Conservation (phyloP, 2,329 filamentous ascomycete genomes). For the Fusarium sulawesiense region DNA sequence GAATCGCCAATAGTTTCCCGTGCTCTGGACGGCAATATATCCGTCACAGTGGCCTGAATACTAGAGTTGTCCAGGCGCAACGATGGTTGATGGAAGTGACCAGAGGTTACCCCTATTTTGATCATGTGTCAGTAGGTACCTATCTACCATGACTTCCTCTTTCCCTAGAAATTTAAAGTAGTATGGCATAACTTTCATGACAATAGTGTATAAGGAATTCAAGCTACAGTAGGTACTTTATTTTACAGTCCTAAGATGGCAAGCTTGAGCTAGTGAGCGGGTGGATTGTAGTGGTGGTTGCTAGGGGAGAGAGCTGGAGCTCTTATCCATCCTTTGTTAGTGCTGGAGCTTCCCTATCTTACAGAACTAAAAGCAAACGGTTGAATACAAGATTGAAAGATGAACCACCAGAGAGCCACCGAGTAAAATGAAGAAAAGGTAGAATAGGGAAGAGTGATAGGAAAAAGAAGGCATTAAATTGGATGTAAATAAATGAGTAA, state of each 20-base stretch:
- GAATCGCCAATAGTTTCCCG: neutral
- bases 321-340: neutral
- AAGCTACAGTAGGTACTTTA: neutral
- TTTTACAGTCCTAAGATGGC: neutral
- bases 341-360: neutral
- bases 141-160: neutral
- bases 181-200: neutral
- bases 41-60: constrained; percentile 4
- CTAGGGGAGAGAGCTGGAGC: constrained; percentile 4
- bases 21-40: constrained; percentile 2
- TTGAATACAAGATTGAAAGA: neutral
- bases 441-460: constrained; percentile 2
- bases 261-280: constrained; percentile 12
- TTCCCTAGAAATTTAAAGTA: neutral
- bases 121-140: neutral
- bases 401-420: neutral
- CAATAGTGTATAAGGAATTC: neutral
- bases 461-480: constrained; percentile 5
- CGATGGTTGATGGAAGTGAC: neutral
- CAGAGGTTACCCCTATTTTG: constrained; percentile 10
- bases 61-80: neutral
- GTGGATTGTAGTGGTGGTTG: constrained; percentile 19
- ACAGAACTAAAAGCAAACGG: neutral
- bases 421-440: neutral
- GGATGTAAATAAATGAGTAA: constrained; percentile 12